These are phyloP conservation scores for Spatholobus suberectus DNA, from an alignment of 306 rosid species.

Conservation along the genomic window DNA sequence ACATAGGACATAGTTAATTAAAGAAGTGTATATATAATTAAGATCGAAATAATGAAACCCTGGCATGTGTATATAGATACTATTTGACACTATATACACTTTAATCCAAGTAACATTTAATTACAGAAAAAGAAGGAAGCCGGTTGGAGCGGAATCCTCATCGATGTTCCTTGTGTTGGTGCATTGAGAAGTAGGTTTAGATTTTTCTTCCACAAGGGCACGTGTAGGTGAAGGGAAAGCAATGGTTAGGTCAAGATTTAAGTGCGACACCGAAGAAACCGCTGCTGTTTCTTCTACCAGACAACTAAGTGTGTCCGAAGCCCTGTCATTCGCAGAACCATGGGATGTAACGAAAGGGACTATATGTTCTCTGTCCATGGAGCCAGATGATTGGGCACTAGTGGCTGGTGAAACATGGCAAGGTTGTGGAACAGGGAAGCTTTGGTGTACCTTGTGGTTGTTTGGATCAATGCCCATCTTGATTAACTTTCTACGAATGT, in stretches of 20 bases:
- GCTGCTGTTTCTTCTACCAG: slow-evolving; percentile 26
- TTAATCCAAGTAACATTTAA: not conserved
- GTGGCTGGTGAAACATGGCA: no score
- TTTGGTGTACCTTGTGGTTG: slow-evolving; percentile 51
- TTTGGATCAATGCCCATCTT: slow-evolving; percentile 62
- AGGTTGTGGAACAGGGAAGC: not conserved
- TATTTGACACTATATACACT: not conserved
- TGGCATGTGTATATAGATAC: not conserved
- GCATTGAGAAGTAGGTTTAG: slow-evolving; percentile 19
- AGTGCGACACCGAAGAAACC: slow-evolving; percentile 23
- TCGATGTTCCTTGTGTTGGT: not conserved
- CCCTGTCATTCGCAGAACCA: not conserved
- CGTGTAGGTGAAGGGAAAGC: slow-evolving; percentile 50
- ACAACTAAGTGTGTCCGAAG: not conserved
- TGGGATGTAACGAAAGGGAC: not conserved
- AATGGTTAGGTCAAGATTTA: slow-evolving; percentile 65
- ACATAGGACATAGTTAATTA: no score
- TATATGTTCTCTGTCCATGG: slow-evolving; percentile 18
- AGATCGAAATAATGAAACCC: not conserved
- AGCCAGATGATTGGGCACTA: slow-evolving; percentile 15
- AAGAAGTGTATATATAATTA: no score
- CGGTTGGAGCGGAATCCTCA: slow-evolving; percentile 40
- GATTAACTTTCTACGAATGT: slow-evolving; percentile 55
- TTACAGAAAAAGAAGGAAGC: slow-evolving; percentile 48
- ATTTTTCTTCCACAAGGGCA: slow-evolving; percentile 4